Percentiles rank a stretch among this genome's conserved stretches.
Conservation (phyloP, 495 filamentous ascomycete species). For the Evernia prunastri region DNA sequence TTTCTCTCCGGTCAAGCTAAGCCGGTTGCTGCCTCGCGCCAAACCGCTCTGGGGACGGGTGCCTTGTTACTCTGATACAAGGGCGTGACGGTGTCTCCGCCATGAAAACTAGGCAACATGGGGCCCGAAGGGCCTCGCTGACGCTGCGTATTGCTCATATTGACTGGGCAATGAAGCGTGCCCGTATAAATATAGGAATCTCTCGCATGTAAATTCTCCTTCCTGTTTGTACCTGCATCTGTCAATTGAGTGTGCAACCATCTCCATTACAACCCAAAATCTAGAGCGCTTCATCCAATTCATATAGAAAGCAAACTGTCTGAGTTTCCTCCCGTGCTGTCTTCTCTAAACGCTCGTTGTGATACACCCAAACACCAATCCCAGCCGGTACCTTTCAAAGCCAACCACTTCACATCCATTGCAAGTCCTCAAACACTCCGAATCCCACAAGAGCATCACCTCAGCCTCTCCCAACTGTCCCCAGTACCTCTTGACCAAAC, state of each 20-base stretch:
- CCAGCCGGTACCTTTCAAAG: neutral
- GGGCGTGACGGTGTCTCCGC: neutral
- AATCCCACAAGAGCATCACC: neutral
- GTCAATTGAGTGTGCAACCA: neutral
- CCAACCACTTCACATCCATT: neutral
- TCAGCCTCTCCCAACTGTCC: neutral
- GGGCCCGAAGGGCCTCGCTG: neutral
- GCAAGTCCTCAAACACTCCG: neutral
- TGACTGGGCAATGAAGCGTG: neutral
- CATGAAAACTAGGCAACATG: neutral
- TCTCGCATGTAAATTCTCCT: neutral
- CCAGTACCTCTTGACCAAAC: neutral
- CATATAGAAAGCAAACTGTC: neutral
- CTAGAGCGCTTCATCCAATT: neutral
- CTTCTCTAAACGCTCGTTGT: neutral
- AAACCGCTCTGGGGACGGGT: neutral
- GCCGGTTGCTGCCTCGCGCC: conserved; percentile 10
- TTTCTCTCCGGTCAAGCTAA: neutral
- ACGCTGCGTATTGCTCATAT: neutral
- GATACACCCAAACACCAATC: neutral
- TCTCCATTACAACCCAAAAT: neutral
- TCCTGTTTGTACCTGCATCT: neutral
- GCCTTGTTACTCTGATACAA: neutral
- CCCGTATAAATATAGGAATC: neutral
- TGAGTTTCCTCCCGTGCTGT: neutral